Evolutionary conservation across 495 filamentous ascomycete species (phyloP).

Genomic region (Xylaria flabelliformis): DNA sequence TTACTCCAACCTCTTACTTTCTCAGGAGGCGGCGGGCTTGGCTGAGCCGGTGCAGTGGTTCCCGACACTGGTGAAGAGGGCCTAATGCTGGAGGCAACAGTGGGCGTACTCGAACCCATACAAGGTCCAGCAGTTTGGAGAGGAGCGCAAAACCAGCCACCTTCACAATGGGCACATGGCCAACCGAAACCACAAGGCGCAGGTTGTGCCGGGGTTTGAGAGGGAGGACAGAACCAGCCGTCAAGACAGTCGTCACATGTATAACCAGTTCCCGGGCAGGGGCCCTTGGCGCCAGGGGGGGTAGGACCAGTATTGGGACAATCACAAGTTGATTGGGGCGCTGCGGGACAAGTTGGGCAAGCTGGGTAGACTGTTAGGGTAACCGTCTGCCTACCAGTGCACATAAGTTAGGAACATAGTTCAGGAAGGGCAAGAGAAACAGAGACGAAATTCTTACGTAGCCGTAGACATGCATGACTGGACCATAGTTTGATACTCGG

Average conservation of each 20-base stretch:
- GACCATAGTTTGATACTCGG: conserved; percentile 16
- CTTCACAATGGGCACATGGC: conserved; percentile 49
- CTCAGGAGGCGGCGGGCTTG: conserved; percentile 29
- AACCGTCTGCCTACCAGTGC: conserved; percentile 28
- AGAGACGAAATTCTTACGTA: conserved; percentile 25
- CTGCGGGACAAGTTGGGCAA: conserved; percentile 33
- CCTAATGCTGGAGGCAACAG: conserved; percentile 27
- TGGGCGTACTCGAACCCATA: conserved; percentile 25
- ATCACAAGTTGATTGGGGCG: conserved; percentile 33
- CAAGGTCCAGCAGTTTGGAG: conserved; percentile 32
- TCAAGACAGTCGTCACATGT: conserved; percentile 50
- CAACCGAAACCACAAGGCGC: conserved; percentile 52
- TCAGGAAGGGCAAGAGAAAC: not conserved
- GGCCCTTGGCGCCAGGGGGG: conserved; percentile 33
- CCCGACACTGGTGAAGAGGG: conserved; percentile 24
- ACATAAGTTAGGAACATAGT: conserved; percentile 22
- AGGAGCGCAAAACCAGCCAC: conserved; percentile 50
- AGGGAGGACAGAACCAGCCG: conserved; percentile 53
- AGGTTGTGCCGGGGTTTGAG: conserved; percentile 47
- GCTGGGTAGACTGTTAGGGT: conserved; percentile 29
- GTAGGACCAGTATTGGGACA: conserved; percentile 32
- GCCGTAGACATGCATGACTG: conserved; percentile 27
- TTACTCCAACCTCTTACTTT: conserved; percentile 57
- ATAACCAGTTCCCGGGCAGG: conserved; percentile 48
- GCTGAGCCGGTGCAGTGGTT: conserved; percentile 15